Evolutionary conservation across 495 filamentous ascomycete species (phyloP), one percentile per base, ranked within the genome.

Genomic region (Aspergillus indologenus): DNA sequence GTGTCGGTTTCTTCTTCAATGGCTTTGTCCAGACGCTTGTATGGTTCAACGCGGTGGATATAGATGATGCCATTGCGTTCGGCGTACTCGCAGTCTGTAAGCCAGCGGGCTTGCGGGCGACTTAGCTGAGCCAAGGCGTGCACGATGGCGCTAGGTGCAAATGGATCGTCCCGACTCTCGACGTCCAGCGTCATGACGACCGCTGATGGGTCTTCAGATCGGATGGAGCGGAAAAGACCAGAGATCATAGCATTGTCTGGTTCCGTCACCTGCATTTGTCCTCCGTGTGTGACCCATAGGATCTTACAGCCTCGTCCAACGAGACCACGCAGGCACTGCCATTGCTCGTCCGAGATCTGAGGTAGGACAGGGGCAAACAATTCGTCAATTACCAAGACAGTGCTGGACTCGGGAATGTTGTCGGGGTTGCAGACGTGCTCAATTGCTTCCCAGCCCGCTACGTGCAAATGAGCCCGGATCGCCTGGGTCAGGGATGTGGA

Each of bases 271-370:
- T 62, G 20, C 1, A 54, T 40, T 56, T 73, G 71, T 0, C 61
- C 56, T 12, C 73, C 73, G 21, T 62, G 53, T 0, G 71, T 73
- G 0, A 76, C 68, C 73, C 75, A 77, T 14, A 79, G 45, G 64
- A 60, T 1, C 3, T 51, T 45, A 5, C 42, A 47, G 2, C 44
- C 49, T 3, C 9, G 29, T 2, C n/a, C 15, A 8, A 59, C 15
- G 17, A 59, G 31, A 2, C 21, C 23, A 22, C 31, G 49, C 6
- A 59, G 21, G n/a, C 31, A 31, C 14, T 34, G 19, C 57, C 57
- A 59, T 24, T 59, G 57, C 14, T 53, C 57, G 3, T 59, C 34
- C 7, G 11, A 22, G 11, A 54, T 42, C 5, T 48, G 29, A 24
- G 57, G 18, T n/a, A 59, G 24, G 20, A 59, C 42, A 6, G 50